phyloP scores from a whole-genome alignment of 176 grass and related monocot species.

The Oryza brachyantha region DNA sequence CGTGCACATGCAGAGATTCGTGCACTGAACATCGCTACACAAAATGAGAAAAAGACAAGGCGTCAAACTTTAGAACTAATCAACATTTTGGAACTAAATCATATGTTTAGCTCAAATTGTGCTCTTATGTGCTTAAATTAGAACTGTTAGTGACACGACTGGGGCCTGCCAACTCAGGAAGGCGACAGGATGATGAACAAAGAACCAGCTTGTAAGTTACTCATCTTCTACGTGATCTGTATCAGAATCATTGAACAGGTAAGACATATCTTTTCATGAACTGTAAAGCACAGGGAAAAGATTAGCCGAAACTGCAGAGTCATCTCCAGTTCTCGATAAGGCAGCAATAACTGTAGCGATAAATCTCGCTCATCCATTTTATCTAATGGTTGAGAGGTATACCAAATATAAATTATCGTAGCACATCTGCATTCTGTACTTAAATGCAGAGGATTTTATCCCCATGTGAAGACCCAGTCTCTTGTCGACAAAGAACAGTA shows the following conservation, averaged over 20 bases:
- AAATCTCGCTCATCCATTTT: too few relatives aligned
- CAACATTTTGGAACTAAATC: too few relatives aligned
- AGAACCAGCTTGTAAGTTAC: constrained; percentile 25
- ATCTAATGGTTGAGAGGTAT: too few relatives aligned
- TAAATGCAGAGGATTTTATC: too few relatives aligned
- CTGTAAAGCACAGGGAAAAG: constrained; percentile 27
- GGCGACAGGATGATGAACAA: too few relatives aligned
- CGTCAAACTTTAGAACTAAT: not conserved
- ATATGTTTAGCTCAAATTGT: not conserved
- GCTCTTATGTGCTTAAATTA: not conserved
- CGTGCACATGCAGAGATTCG: not conserved
- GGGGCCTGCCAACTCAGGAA: too few relatives aligned
- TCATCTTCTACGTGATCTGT: not conserved
- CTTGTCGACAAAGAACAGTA: not conserved
- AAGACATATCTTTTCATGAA: constrained; percentile 24
- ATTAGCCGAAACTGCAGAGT: not conserved
- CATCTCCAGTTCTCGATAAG: too few relatives aligned
- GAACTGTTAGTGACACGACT: not conserved
- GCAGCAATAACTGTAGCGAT: too few relatives aligned
- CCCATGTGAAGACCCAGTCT: not conserved
- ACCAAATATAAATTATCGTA: too few relatives aligned
- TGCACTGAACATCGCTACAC: not conserved
- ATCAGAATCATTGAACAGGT: constrained; percentile 24
- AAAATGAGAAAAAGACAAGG: not conserved
- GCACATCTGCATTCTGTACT: too few relatives aligned